Base-by-base conservation (phyloP, 1,284 basidiomycete species). In the Irpex lacteus region DNA sequence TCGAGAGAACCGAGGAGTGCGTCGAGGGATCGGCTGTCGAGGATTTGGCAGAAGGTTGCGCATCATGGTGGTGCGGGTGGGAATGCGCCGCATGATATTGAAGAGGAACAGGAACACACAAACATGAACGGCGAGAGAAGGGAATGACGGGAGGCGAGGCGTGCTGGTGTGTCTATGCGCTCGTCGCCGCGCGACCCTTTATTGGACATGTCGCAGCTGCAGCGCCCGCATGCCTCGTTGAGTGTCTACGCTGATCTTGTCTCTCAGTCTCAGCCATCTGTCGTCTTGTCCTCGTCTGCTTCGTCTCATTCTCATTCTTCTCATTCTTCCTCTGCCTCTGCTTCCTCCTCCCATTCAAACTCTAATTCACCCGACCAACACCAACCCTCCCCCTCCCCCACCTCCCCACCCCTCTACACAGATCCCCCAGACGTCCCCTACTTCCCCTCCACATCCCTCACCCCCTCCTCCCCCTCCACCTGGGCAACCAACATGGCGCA, bases 71-170 rank as follows among this genome's bases (percentile, higher is more conserved):
- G n/a, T n/a, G n/a, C n/a, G n/a, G n/a, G n/a, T n/a, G n/a, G n/a
- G n/a, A 66, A 69, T 47, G 62, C 61, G 53, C 50, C 65, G 37
- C 66, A 68, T n/a, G 64, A 65, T 56, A 63, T 49, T 44, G 19
- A 26, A 32, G 64, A 65, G 58, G 61, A 60, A 56, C 52, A 50
- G 13, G 44, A 44, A 40, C 18, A 18, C 21, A 21, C 32, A 34
- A 44, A 44, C 38, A 15, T 2, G 38, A 15, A 9, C 9, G 9
- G 9, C 2, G 57, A 15, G 15, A 57, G 9, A 34, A 47, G 65
- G 3, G 72, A 73, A 72, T 74, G 70, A 73, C 72, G 72, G 55
- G 60, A 60, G 40, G 64, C 69, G 70, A 71, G 73, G 72, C 70
- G 62, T 67, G 70, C 66, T 47, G 68, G 69, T 44, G 60, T 62